phyloP scores from a whole-genome alignment of 2,329 filamentous ascomycete genomes.

The Aspergillus udagawae region DNA sequence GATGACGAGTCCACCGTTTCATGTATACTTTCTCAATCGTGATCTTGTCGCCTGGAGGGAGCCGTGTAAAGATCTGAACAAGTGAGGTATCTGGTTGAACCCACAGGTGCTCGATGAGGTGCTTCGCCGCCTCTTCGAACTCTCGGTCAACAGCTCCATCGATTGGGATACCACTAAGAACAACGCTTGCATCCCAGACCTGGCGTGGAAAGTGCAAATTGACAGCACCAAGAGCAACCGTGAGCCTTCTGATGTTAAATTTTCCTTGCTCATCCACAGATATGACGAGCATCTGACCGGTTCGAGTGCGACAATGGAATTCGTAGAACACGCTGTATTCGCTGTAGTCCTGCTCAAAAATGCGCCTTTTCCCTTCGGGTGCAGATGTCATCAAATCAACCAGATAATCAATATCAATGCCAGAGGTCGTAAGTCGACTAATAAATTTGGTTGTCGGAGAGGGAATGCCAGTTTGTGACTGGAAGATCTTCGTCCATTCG shows the following conservation, averaged over 20 bases:
- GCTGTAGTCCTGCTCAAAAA: slow-evolving; percentile 26
- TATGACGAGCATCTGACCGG: slow-evolving; percentile 29
- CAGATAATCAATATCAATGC: slow-evolving; percentile 37
- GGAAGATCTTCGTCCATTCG: slow-evolving; percentile 32
- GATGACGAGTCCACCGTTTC: slow-evolving; percentile 32
- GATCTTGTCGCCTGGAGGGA: slow-evolving; percentile 21
- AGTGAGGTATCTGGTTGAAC: slow-evolving; percentile 24
- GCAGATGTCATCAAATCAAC: slow-evolving; percentile 29
- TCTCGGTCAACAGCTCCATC: slow-evolving; percentile 17
- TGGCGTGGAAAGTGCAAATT: slow-evolving; percentile 37
- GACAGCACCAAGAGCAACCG: slow-evolving; percentile 28
- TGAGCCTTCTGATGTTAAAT: slow-evolving; percentile 23
- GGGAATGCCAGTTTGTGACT: slow-evolving; percentile 22
- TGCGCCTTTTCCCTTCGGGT: slow-evolving; percentile 8
- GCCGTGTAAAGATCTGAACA: slow-evolving; percentile 25
- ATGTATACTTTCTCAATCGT: slow-evolving; percentile 31
- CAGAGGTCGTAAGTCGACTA: slow-evolving; percentile 36
- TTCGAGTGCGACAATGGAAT: slow-evolving; percentile 35
- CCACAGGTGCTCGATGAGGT: slow-evolving; percentile 33
- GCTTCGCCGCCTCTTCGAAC: slow-evolving; percentile 24
- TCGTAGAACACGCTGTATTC: slow-evolving; percentile 32
- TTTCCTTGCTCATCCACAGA: slow-evolving; percentile 30
- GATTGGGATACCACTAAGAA: slow-evolving; percentile 28
- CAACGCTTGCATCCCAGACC: slow-evolving; percentile 38
- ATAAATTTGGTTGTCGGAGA: slow-evolving; percentile 33